Percentiles rank a stretch among this genome's conserved stretches.
phyloP scores from a whole-genome alignment of 331 rosid genomes.

The Cydonia oblonga region DNA sequence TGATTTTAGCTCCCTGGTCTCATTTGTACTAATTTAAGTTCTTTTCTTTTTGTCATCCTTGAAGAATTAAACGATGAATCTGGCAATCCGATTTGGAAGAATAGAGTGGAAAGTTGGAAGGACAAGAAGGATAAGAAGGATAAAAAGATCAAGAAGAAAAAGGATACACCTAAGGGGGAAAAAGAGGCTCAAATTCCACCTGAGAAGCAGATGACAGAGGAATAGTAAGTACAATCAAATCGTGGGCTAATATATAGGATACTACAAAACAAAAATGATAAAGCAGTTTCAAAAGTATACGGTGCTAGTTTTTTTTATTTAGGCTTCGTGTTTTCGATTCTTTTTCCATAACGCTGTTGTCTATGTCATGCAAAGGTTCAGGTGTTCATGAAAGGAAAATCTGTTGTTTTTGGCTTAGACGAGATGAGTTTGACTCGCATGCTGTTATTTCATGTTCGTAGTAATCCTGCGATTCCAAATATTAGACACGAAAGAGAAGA shows the following conservation, averaged over 20 bases:
- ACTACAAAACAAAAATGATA: not conserved
- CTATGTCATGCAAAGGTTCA: not conserved
- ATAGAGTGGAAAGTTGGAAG: conserved; percentile 97
- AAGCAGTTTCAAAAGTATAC: not conserved
- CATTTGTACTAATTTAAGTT: not conserved
- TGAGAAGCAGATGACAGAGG: conserved; percentile 77
- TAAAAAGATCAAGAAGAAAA: conserved; percentile 80
- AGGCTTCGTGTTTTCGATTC: not conserved
- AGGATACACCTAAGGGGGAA: conserved; percentile 37
- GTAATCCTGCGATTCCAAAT: not conserved
- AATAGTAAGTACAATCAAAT: conserved; percentile 38
- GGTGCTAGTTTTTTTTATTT: not conserved
- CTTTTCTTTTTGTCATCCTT: conserved; percentile 5
- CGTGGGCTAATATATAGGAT: not conserved
- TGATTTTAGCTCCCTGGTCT: not conserved
- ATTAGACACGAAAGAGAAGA: not conserved
- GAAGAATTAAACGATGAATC: conserved; percentile 71
- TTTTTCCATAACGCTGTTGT: not conserved
- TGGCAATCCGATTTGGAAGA: conserved; percentile 99
- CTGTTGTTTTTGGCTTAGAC: not conserved
- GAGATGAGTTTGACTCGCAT: not conserved
- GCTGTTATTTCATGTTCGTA: not conserved
- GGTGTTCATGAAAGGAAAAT: not conserved
- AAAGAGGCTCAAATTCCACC: conserved; percentile 49
- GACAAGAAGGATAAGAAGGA: conserved; percentile 91